These are phyloP conservation scores for Termitomyces sp. DNA, from an alignment of 768 basidiomycete genomes.

Conservation along the genomic window DNA sequence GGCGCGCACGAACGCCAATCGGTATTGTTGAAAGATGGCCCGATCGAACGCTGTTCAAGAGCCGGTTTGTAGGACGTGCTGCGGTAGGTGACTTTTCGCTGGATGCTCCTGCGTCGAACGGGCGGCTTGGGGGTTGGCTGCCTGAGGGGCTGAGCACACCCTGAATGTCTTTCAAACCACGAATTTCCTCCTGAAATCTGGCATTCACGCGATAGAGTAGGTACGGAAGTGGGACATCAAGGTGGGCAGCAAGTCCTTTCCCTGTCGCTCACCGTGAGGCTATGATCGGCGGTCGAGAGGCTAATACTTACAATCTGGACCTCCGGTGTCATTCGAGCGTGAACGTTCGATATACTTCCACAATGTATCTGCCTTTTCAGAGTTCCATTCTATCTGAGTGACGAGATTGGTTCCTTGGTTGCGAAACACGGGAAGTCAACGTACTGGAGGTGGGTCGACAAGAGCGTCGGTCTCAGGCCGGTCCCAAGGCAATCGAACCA, in stretches of 20 bases:
- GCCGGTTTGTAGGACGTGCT: conserved; percentile 23
- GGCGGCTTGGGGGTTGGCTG: conserved; percentile 28
- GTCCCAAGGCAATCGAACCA: conserved; percentile 75
- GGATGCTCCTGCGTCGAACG: conserved; percentile 18
- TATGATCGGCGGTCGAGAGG: neutral
- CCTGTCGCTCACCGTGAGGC: conserved; percentile 35
- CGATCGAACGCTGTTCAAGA: conserved; percentile 31
- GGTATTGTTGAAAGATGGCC: conserved; percentile 44
- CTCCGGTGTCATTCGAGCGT: conserved; percentile 63
- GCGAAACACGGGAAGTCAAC: conserved; percentile 19
- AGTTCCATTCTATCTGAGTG: conserved; percentile 75
- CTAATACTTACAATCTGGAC: conserved; percentile 66
- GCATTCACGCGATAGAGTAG: conserved; percentile 80
- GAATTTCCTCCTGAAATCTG: conserved; percentile 80
- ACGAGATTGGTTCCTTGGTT: conserved; percentile 8
- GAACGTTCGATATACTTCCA: conserved; percentile 87
- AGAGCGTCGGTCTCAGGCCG: conserved; percentile 59
- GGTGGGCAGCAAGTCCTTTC: conserved; percentile 77
- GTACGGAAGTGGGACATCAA: conserved; percentile 80
- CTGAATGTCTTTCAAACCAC: conserved; percentile 67
- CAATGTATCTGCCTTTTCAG: conserved; percentile 77
- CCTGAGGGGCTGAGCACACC: conserved; percentile 51
- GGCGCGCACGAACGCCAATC: conserved; percentile 61
- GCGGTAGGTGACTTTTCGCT: conserved; percentile 24
- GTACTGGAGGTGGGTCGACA: conserved; percentile 63